These are phyloP conservation scores for Vigna unguiculata DNA, from an alignment of 306 rosid genomes.

Conservation along the genomic window DNA sequence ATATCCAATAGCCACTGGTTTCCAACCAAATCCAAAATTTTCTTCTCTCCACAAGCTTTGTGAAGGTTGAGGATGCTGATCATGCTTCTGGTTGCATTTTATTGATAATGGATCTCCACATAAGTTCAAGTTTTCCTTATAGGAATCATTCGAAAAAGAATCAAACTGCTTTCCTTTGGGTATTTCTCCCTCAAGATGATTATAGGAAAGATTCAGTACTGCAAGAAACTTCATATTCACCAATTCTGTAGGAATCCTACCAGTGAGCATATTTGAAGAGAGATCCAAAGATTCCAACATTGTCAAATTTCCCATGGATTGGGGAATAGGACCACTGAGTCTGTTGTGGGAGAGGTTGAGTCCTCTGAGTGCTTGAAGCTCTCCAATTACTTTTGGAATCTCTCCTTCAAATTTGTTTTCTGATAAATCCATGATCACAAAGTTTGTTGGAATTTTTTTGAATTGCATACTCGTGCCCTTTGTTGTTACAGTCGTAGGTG, in stretches of 20 bases:
- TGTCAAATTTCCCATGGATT: slow-evolving; percentile 39
- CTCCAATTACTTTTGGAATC: no score
- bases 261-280: slow-evolving; percentile 40
- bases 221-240: slow-evolving; percentile 6
- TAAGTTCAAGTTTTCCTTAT: slow-evolving; percentile 22
- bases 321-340: slow-evolving; percentile 44
- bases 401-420: no score
- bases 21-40: slow-evolving; percentile 45
- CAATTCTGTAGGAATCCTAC: slow-evolving; percentile 44
- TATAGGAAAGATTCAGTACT: slow-evolving; percentile 41
- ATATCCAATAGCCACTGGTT: slow-evolving; percentile 45
- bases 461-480: no score
- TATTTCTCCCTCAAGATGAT: slow-evolving; percentile 43
- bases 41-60: neutral
- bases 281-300: slow-evolving; percentile 51
- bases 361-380: slow-evolving; percentile 6
- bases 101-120: no score
- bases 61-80: neutral
- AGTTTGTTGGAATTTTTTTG: no score
- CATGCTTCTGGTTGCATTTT: neutral
- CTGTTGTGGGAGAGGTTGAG: slow-evolving; percentile 50
- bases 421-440: no score
- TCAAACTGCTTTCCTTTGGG: slow-evolving; percentile 4
- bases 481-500: neutral
- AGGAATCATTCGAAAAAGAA: slow-evolving; percentile 46